A percentile compares a stretch with the other conserved stretches of the same genome.
These are phyloP conservation scores for Lolium rigidum DNA, from an alignment of 176 grass and related monocot species.

Conservation along the genomic window DNA sequence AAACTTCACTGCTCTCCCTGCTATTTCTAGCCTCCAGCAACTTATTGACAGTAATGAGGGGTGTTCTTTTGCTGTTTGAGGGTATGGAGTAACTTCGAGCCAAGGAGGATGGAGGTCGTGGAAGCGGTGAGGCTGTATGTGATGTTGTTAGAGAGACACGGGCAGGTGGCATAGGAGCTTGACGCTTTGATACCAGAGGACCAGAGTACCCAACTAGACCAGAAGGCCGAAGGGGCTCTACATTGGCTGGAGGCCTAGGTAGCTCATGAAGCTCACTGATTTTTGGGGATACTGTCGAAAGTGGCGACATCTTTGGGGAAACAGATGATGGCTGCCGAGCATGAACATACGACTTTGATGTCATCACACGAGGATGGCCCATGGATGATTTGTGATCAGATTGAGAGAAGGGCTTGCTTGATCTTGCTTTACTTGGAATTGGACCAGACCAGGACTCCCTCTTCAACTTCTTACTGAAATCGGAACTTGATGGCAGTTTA, in stretches of 20 bases:
- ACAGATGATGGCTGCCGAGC: conserved; percentile 36
- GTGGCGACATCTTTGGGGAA: conserved; percentile 41
- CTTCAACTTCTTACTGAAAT: conserved; percentile 57
- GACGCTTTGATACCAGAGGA: conserved; percentile 73
- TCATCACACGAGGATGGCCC: conserved; percentile 41
- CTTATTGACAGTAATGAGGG: conserved; percentile 54
- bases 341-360: conserved; percentile 34
- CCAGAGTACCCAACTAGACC: conserved; percentile 85
- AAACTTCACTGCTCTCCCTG: conserved; percentile 48
- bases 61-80: conserved; percentile 72
- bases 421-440: conserved; percentile 54
- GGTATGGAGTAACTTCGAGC: conserved; percentile 71
- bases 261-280: conserved; percentile 90
- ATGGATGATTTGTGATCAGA: conserved; percentile 43
- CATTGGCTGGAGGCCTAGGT: conserved; percentile 69
- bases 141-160: conserved; percentile 30
- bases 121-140: conserved; percentile 59
- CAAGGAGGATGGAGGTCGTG: conserved; percentile 60
- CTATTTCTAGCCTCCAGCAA: conserved; percentile 60
- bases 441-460: conserved; percentile 79
- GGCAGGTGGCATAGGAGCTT: conserved; percentile 20
- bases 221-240: conserved; percentile 48
- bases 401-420: conserved; percentile 50
- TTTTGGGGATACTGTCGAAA: conserved; percentile 55
- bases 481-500: conserved; percentile 49